phyloP scores from a whole-genome alignment of 1,284 basidiomycete genomes.

The Tilletiopsis washingtonensis region DNA sequence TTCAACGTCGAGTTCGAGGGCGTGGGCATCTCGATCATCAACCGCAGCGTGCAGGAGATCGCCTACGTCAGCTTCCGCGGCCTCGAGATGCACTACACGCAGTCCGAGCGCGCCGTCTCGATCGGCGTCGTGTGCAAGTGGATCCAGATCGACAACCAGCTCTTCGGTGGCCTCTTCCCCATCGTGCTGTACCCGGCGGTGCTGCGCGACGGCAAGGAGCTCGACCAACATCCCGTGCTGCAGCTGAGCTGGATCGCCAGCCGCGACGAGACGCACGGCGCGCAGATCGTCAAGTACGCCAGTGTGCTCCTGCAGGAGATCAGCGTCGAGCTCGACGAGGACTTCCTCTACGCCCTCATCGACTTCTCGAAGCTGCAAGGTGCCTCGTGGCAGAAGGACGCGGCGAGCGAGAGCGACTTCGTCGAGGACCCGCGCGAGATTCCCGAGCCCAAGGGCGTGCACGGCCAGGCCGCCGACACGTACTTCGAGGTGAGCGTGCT shows the following conservation, averaged over 20 bases:
- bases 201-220: conserved; percentile 69
- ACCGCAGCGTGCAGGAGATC: conserved; percentile 78
- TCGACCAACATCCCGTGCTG: conserved; percentile 77
- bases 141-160: conserved; percentile 84
- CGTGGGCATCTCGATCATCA: conserved; percentile 85
- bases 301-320: conserved; percentile 88
- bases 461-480: conserved; percentile 54
- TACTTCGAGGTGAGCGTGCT: too few species aligned
- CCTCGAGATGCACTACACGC: conserved; percentile 76
- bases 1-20: conserved; percentile 77
- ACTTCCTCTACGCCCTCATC: conserved; percentile 84
- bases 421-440: conserved; percentile 68
- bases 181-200: conserved; percentile 93
- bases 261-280: conserved; percentile 82
- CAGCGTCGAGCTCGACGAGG: conserved; percentile 93
- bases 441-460: conserved; percentile 53
- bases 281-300: conserved; percentile 93
- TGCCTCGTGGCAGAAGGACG: conserved; percentile 19
- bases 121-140: conserved; percentile 75
- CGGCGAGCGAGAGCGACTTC: conserved; percentile 50
- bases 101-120: conserved; percentile 72
- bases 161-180: conserved; percentile 91
- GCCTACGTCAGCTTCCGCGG: conserved; percentile 75
- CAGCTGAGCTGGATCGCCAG: conserved; percentile 81
- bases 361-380: conserved; percentile 87